Evolutionary conservation across 805 yeast species (phyloP).

Genomic region (Metschnikowia sp.): DNA sequence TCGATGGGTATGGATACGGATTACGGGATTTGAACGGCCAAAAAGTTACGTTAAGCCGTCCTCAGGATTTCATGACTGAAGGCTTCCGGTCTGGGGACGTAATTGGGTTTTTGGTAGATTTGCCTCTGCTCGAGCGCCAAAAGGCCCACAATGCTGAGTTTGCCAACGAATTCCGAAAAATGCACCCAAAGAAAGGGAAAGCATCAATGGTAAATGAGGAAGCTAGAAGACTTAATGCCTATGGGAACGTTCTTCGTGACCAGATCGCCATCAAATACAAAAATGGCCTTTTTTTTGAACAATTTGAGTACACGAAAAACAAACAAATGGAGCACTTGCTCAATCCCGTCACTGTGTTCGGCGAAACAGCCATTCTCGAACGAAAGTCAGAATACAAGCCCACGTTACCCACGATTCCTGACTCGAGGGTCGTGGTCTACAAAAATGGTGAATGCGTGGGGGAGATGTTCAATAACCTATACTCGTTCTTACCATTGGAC

Average conservation of each 20-base stretch:
- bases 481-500: conserved; percentile 77
- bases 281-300: conserved; percentile 76
- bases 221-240: conserved; percentile 7
- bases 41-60: conserved; percentile 71
- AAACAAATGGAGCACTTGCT: conserved; percentile 70
- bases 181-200: conserved; percentile 15
- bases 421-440: conserved; percentile 64
- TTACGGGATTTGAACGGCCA: conserved; percentile 76
- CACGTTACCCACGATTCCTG: conserved; percentile 46
- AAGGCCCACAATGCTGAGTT: conserved; percentile 35
- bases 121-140: conserved; percentile 57
- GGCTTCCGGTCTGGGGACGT: conserved; percentile 75
- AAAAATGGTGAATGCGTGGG: conserved; percentile 75
- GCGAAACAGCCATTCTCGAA: conserved; percentile 62
- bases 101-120: conserved; percentile 68
- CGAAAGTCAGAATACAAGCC: conserved; percentile 27
- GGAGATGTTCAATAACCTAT: conserved; percentile 60
- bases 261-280: conserved; percentile 85
- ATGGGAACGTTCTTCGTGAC: conserved; percentile 61
- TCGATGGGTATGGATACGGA: conserved; percentile 92
- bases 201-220: conserved; percentile 17
- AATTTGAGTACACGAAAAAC: conserved; percentile 70
- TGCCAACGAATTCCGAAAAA: conserved; percentile 3
- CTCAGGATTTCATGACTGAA: conserved; percentile 49
- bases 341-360: conserved; percentile 68